A percentile compares a stretch with the other conserved stretches of the same genome.
Evolutionary conservation across 495 filamentous ascomycete genomes (phyloP).

Genomic region (Letharia lupina): DNA sequence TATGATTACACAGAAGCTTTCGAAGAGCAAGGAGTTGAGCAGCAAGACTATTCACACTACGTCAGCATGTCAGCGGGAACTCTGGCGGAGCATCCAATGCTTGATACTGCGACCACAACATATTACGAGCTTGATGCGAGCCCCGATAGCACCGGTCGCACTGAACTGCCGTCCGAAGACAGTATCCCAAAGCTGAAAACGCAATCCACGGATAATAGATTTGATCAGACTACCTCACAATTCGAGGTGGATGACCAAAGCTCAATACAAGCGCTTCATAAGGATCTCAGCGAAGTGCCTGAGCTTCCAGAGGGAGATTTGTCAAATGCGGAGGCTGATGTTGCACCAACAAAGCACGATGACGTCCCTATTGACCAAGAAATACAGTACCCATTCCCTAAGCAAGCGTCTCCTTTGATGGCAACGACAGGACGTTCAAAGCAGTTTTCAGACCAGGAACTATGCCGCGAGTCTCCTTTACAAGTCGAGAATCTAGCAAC

Average conservation of each 20-base stretch:
- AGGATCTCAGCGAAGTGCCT: constrained; percentile 16
- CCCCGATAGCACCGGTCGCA: neutral
- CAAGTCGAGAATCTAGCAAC: neutral
- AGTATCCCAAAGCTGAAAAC: neutral
- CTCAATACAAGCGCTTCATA: constrained; percentile 8
- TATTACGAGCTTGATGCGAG: constrained; percentile 9
- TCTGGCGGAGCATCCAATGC: constrained; percentile 6
- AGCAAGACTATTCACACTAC: constrained; percentile 14
- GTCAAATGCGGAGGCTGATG: neutral
- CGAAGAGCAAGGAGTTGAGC: constrained; percentile 23
- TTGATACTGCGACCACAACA: constrained; percentile 4
- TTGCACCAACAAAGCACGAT: neutral
- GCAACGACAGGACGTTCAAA: neutral
- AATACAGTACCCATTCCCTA: neutral
- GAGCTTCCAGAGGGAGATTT: constrained; percentile 15
- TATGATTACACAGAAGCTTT: constrained; percentile 30
- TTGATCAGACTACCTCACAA: neutral
- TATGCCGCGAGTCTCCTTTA: neutral
- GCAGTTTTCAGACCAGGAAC: neutral
- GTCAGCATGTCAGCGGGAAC: constrained; percentile 10
- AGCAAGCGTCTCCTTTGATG: neutral
- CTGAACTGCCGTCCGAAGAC: neutral
- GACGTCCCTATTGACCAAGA: neutral
- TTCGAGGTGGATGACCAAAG: neutral
- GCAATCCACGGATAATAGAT: neutral